Conservation (phyloP, 23 red algal genomes). For the Agarophyton chilense region DNA sequence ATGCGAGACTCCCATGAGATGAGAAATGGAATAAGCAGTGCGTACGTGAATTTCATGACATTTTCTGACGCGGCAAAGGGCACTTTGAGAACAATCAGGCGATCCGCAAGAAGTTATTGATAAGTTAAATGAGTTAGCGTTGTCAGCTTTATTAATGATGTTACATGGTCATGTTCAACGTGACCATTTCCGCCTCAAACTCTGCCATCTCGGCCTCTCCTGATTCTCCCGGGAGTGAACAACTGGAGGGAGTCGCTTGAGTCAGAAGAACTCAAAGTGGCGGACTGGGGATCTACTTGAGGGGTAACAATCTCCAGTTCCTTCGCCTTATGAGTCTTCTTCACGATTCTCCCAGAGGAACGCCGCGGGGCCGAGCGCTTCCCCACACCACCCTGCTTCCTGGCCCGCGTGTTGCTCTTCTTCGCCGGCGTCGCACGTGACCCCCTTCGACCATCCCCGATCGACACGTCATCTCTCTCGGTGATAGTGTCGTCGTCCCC, state of each 20-base stretch:
- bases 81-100: slow-evolving; percentile 37
- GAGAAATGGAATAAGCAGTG: slow-evolving; percentile 1
- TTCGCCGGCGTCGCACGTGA: background rate
- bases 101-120: slow-evolving; percentile 39
- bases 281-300: background rate
- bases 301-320: background rate
- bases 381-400: background rate
- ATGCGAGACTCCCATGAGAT: slow-evolving; percentile 30
- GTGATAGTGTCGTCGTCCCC: background rate
- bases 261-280: background rate
- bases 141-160: slow-evolving; percentile 16
- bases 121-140: slow-evolving; percentile 40
- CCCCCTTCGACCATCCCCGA: background rate
- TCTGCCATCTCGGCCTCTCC: background rate
- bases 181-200: slow-evolving; percentile 2
- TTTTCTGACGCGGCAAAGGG: slow-evolving; percentile 43
- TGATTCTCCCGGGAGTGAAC: background rate
- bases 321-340: slow-evolving; percentile 19
- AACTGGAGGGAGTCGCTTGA: background rate
- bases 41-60: slow-evolving; percentile 40
- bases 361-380: background rate
- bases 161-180: slow-evolving; percentile 1
- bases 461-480: background rate
- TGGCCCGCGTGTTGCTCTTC: background rate
- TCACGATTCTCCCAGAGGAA: slow-evolving; percentile 8